A percentile compares a stretch with the other conserved stretches of the same genome.
Conservation (phyloP, 2,329 filamentous ascomycete genomes). For the Daldinia eschscholtzii region DNA sequence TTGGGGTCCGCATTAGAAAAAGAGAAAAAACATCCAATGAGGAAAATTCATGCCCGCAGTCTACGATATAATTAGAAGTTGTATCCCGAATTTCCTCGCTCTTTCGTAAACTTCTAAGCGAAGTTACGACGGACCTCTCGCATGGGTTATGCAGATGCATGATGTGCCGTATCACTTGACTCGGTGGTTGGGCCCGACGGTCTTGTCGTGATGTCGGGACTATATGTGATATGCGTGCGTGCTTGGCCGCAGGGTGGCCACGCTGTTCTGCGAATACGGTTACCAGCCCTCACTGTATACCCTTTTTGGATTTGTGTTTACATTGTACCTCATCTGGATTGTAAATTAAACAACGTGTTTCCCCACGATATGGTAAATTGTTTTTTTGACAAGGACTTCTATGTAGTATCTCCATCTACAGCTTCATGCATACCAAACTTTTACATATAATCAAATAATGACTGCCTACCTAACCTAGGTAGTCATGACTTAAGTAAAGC, state of each 20-base stretch:
- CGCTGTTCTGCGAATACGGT: constrained; percentile 17
- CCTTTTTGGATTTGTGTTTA: constrained; percentile 21
- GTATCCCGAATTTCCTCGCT: constrained; percentile 9
- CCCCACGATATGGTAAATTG: constrained; percentile 26
- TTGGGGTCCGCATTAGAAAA: constrained; percentile 8
- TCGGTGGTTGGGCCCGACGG: constrained; percentile 18
- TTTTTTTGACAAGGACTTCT: not conserved
- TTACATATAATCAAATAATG: not conserved
- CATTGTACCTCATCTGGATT: constrained; percentile 15
- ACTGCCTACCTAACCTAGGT: not conserved
- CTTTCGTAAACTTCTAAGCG: constrained; percentile 16
- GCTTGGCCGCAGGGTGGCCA: constrained; percentile 24
- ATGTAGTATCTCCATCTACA: not conserved
- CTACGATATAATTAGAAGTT: constrained; percentile 24
- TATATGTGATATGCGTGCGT: constrained; percentile 17
- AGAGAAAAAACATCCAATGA: constrained; percentile 7
- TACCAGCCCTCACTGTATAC: constrained; percentile 8
- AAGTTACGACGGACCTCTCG: constrained; percentile 21
- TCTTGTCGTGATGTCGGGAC: constrained; percentile 21
- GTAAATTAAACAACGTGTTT: constrained; percentile 13
- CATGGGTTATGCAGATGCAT: constrained; percentile 26
- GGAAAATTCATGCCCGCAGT: constrained; percentile 14
- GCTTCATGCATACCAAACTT: not conserved
- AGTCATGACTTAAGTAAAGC: not conserved
- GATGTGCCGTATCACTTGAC: constrained; percentile 26